phyloP scores from a whole-genome alignment of 108 stramenopile genomes.

The Skeletonema potamos region DNA sequence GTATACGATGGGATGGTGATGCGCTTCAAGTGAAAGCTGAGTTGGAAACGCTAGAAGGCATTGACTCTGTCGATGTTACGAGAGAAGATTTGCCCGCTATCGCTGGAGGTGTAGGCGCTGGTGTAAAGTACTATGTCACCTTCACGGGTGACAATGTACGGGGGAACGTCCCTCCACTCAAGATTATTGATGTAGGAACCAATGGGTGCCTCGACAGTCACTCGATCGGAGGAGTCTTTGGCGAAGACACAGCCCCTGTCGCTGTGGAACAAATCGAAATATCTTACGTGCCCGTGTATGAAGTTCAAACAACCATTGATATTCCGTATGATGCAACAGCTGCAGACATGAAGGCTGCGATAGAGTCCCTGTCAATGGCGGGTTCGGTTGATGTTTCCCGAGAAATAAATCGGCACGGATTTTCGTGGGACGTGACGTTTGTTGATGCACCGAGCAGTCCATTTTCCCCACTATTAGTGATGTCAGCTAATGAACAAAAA shows the following conservation, averaged over 20 bases:
- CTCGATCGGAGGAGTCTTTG: conserved; percentile 28
- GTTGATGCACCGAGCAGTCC: conserved; percentile 8
- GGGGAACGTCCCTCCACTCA: conserved; percentile 63
- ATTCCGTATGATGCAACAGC: conserved; percentile 66
- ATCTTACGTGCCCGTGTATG: conserved; percentile 72
- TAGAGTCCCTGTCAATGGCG: conserved; percentile 60
- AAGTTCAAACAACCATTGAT: conserved; percentile 67
- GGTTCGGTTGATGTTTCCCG: conserved; percentile 68
- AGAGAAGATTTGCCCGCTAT: conserved; percentile 18
- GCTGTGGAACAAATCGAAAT: conserved; percentile 26
- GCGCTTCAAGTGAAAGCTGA: conserved; percentile 49
- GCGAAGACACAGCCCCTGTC: conserved; percentile 30
- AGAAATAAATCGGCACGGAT: conserved; percentile 55
- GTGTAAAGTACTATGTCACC: conserved; percentile 60
- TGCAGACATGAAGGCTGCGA: conserved; percentile 65
- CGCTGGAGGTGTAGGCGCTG: conserved; percentile 27
- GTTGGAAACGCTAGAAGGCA: conserved; percentile 52
- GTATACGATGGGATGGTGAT: conserved; percentile 49
- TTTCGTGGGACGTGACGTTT: conserved; percentile 63
- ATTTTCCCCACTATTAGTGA: conserved; percentile 35
- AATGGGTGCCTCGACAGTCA: conserved; percentile 55
- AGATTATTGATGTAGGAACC: conserved; percentile 46
- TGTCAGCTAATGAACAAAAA: conserved; percentile 45
- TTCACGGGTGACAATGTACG: conserved; percentile 72
- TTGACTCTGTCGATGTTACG: conserved; percentile 54